phyloP scores from a whole-genome alignment of 768 basidiomycete species.

The Leccinum aurantiacum region DNA sequence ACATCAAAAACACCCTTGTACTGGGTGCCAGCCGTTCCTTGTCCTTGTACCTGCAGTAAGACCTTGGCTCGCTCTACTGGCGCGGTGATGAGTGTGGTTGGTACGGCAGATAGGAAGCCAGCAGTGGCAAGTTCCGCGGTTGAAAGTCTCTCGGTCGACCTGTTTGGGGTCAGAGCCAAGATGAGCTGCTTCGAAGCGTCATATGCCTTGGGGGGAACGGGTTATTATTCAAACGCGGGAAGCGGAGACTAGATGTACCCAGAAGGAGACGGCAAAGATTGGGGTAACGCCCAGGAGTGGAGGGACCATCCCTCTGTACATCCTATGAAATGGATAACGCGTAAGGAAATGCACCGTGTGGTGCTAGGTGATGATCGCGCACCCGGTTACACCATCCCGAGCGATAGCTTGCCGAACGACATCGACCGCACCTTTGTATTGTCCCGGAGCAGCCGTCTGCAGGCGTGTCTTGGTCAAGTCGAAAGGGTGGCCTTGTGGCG shows the following conservation, averaged over 20 bases:
- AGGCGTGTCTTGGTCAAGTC: constrained; percentile 95
- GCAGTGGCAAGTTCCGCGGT: constrained; percentile 83
- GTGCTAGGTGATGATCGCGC: constrained; percentile 3
- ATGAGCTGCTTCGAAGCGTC: constrained; percentile 91
- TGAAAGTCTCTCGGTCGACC: constrained; percentile 61
- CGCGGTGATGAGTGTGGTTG: constrained; percentile 88
- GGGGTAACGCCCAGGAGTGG: constrained; percentile 94
- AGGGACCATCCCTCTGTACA: constrained; percentile 93
- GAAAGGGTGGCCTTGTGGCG: constrained; percentile 83
- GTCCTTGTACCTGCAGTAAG: constrained; percentile 91
- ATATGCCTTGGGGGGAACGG: constrained; percentile 63
- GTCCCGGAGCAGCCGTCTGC: constrained; percentile 87
- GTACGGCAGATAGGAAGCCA: constrained; percentile 92
- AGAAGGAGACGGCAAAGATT: constrained; percentile 97
- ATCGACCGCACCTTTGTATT: constrained; percentile 90
- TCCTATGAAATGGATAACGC: constrained; percentile 38
- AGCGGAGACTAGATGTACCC: constrained; percentile 51
- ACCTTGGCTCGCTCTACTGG: constrained; percentile 98
- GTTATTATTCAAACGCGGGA: constrained; percentile 9
- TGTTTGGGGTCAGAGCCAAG: constrained; percentile 72
- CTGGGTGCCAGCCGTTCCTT: constrained; percentile 64
- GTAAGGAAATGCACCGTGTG: constrained; percentile 1
- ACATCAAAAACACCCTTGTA: constrained; percentile 95
- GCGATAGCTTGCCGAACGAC: constrained; percentile 90
- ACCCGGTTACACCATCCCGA: constrained; percentile 91